Evolutionary conservation across 75 land plant species (phyloP), one percentile per base, ranked within the genome.

Genomic region (Cupressus sempervirens): DNA sequence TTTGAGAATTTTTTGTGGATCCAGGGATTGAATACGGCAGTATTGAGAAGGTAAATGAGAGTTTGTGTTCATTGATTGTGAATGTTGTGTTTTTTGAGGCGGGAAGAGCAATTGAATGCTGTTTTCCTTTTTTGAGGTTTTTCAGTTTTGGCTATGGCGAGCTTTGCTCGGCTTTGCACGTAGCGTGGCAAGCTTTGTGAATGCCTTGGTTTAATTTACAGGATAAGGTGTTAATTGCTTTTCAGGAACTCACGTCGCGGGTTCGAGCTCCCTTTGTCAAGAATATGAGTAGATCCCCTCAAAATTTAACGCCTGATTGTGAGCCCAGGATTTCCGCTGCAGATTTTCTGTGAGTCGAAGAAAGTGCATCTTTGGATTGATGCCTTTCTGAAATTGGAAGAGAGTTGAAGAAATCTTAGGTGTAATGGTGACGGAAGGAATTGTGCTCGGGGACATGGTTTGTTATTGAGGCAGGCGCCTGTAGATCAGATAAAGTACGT

Each of bases 191-290:
- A 79, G 26, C 23, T 45, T 45, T 26, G 20, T 79, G 67, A 62
- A 62, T 45, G 81, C 46, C 12, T 79, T 79, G 46, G 4, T 45
- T 79, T 43, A 43, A 26, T 11, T 79, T 0, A n/a, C 20, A 41
- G 11, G 30, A 45, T 26, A 79, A 9, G 45, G 8, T 16, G 67
- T 1, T 26, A 79, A 79, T 79, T 79, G 29, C n/a, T 18, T 41
- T 45, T 79, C 41, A 8, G 81, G 30, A 43, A n/a, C 81, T 45
- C 14, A 38, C 81, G 52, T 79, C 32, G 45, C 81, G 81, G 45
- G 50, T 79, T 79, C 48, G 81, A 79, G 50, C 30, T 79, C 50
- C 81, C 81, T 79, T 43, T 50, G 48, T 79, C 81, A 50, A 41
- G n/a, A 79, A 45, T 4, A 79, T n/a, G 12, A 45, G 50, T 48